Evolutionary conservation across 345 rosid genomes (phyloP).

Genomic region (Lumnitzera littorea): DNA sequence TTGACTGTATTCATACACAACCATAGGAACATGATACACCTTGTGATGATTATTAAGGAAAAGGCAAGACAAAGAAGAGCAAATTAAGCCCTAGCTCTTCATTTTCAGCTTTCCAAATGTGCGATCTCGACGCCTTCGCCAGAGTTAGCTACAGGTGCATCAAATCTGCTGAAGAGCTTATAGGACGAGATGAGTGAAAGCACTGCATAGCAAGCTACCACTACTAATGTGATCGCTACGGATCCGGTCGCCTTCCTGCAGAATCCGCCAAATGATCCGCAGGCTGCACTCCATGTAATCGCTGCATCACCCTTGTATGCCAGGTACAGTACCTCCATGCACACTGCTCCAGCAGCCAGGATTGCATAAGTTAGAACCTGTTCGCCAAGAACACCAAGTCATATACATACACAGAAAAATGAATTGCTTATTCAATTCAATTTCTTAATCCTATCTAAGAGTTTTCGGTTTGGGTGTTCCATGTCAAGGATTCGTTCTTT

Average conservation of each 20-base stretch:
- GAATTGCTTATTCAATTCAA: too few relatives aligned
- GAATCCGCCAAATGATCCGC: conserved; percentile 51
- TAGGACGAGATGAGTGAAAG: conserved; percentile 75
- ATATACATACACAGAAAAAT: neutral
- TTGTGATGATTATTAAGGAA: neutral
- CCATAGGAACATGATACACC: neutral
- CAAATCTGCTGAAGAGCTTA: conserved; percentile 68
- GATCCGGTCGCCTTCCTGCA: conserved; percentile 69
- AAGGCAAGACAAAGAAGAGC: too few relatives aligned
- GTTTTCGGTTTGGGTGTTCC: too few relatives aligned
- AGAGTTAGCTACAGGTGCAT: conserved; percentile 38
- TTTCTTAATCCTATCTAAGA: too few relatives aligned
- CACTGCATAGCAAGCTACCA: conserved; percentile 30
- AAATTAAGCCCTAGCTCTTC: neutral
- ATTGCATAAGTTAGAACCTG: conserved; percentile 63
- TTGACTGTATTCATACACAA: too few relatives aligned
- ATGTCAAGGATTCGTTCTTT: too few relatives aligned
- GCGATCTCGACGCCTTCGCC: conserved; percentile 29
- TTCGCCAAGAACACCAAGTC: too few relatives aligned
- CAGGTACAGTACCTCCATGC: conserved; percentile 65
- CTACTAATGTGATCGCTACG: conserved; percentile 47
- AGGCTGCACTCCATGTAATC: conserved; percentile 72
- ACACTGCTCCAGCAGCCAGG: conserved; percentile 63
- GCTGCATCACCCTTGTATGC: conserved; percentile 57
- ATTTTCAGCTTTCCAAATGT: neutral